Conservation (phyloP, 805 yeast genomes). For the Yamadazyma tumulicola region DNA sequence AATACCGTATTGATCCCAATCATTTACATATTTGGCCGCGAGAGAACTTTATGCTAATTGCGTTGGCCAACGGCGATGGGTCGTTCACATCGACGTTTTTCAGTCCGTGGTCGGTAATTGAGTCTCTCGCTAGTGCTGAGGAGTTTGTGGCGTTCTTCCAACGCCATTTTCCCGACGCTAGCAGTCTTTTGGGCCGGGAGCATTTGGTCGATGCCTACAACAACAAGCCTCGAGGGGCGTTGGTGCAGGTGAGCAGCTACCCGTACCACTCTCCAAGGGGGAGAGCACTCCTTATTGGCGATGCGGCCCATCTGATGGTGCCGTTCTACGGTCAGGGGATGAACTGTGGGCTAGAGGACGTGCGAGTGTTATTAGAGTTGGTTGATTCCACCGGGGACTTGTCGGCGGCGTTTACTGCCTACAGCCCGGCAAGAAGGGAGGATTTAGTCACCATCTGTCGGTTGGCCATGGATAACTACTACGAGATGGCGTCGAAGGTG, state of each 20-base stretch:
- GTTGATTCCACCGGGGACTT: constrained; percentile 35
- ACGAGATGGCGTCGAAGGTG: constrained; percentile 84
- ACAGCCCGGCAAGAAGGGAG: constrained; percentile 52
- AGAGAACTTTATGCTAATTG: constrained; percentile 81
- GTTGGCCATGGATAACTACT: constrained; percentile 75
- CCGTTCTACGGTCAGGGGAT: constrained; percentile 98
- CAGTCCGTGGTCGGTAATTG: constrained; percentile 71
- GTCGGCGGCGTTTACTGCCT: constrained; percentile 48
- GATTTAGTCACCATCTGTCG: constrained; percentile 76
- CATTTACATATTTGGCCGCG: constrained; percentile 95
- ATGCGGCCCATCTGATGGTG: constrained; percentile 95
- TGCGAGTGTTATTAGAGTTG: constrained; percentile 58
- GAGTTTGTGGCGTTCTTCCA: constrained; percentile 53
- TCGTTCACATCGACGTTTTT: constrained; percentile 88
- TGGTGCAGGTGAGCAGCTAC: constrained; percentile 65
- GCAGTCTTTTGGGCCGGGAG: constrained; percentile 59
- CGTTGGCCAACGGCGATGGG: constrained; percentile 79
- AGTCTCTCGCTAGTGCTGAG: constrained; percentile 43
- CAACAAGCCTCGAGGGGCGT: constrained; percentile 69
- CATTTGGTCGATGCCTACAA: constrained; percentile 48
- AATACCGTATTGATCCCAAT: constrained; percentile 60
- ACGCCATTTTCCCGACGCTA: constrained; percentile 71
- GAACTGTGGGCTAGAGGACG: constrained; percentile 96
- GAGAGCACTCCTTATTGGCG: constrained; percentile 72
- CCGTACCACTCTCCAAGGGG: constrained; percentile 66